phyloP scores from a whole-genome alignment of 2,329 filamentous ascomycete species.

The Monilinia polystroma region DNA sequence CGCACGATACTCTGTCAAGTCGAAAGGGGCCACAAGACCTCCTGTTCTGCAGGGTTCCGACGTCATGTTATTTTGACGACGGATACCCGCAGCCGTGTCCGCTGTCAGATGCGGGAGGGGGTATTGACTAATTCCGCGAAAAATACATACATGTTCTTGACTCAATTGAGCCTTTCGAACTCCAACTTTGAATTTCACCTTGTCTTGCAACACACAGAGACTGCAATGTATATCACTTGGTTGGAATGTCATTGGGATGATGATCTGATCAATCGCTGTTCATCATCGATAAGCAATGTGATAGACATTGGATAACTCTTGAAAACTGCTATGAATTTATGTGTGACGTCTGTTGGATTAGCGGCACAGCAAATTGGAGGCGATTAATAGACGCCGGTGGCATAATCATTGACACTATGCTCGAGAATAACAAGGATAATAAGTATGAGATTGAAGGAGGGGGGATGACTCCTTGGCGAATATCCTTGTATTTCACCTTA shows the following conservation, averaged over 20 bases:
- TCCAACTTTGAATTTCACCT: background rate
- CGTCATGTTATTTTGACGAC: slow-evolving; percentile 34
- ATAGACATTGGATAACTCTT: slow-evolving; percentile 9
- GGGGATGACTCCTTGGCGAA: background rate
- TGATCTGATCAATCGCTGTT: slow-evolving; percentile 25
- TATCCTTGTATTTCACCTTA: slow-evolving; percentile 4
- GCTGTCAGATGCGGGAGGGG: slow-evolving; percentile 30
- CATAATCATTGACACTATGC: background rate
- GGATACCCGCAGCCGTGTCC: slow-evolving; percentile 33
- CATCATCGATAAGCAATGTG: slow-evolving; percentile 30
- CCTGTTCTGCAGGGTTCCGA: slow-evolving; percentile 35
- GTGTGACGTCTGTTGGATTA: slow-evolving; percentile 21
- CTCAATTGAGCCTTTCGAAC: slow-evolving; percentile 14
- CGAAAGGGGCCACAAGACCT: slow-evolving; percentile 27
- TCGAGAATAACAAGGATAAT: background rate
- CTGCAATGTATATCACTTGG: background rate
- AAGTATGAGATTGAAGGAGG: slow-evolving; percentile 8
- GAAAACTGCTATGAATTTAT: slow-evolving; percentile 5
- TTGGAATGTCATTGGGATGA: background rate
- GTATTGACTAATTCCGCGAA: slow-evolving; percentile 21
- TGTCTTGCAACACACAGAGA: background rate
- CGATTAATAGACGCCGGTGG: slow-evolving; percentile 23
- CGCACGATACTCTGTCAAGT: slow-evolving; percentile 17
- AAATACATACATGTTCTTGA: slow-evolving; percentile 14
- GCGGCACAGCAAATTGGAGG: slow-evolving; percentile 18